Base-by-base conservation (phyloP, 768 basidiomycete genomes). In the Tulasnella sp. region DNA sequence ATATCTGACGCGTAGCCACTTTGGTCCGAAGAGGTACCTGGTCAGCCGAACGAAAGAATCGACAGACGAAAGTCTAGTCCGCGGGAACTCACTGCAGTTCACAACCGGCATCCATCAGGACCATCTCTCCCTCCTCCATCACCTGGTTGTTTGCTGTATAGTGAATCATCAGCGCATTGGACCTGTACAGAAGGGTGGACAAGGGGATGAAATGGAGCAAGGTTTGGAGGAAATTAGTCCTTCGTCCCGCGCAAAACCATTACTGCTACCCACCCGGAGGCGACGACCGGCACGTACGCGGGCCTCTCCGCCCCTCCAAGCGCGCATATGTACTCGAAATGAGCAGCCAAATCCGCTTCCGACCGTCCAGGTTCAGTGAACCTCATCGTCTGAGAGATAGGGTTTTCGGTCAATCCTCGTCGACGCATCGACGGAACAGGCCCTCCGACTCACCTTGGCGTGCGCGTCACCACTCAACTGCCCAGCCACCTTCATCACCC, bases 261-360 rank as follows among this genome's bases (percentile, higher is more conserved):
- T 34, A 5, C 31, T 14, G 24, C 24, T 36, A 81, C 79, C 81
- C 85, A 94, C 94, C 98, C 98, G 1, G 95, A 96, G 6, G 95
- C 97, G 44, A 98, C 94, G 7, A 99, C 98, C 19, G 98, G 98
- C 1, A 99, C 97, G 84, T 99, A 99, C 27, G 98, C 97, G 74
- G 91, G 90, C 56, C 97, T 89, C 83, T 95, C 92, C 18, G 94
- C 89, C 31, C 98, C 98, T 21, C 87, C 87, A 62, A 94, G 87
- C 4, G 91, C 89, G 83, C 96, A 97, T 1, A 93, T 82, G 83
- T 98, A 98, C 85, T 97, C 94, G 83, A 99, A 98, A 83, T 96
- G 94, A 5, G 97, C 93, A 0, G 89, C 91, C 10, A 94, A 85
- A 24, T 88, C 87, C 44, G 88, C 86, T 83, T 94, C 93, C 0